Conservation (phyloP, 345 rosid species). For the Nephelium lappaceum region DNA sequence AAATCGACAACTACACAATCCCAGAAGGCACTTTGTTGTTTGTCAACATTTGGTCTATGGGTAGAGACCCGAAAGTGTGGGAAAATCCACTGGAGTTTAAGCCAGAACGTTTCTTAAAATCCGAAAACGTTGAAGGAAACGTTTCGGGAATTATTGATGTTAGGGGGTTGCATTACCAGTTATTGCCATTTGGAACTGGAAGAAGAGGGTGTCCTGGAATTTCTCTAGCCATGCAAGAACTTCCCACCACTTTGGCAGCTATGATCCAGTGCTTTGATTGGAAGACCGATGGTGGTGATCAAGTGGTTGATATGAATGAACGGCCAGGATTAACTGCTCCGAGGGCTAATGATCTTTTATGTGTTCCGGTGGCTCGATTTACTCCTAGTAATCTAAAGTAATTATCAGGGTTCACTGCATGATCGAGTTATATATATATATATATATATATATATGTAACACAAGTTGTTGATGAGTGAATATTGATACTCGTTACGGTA, state of each 20-base stretch:
- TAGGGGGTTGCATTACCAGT: conserved; percentile 40
- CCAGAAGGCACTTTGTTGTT: neutral
- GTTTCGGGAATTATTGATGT: conserved; percentile 22
- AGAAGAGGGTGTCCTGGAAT: conserved; percentile 54
- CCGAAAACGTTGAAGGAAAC: neutral
- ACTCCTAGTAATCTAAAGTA: neutral
- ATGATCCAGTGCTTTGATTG: conserved; percentile 55
- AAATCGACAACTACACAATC: conserved; percentile 9
- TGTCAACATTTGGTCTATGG: conserved; percentile 37
- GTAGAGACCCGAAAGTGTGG: conserved; percentile 47
- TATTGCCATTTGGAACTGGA: conserved; percentile 52
- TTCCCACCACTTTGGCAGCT: conserved; percentile 32
- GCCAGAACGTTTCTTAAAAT: conserved; percentile 42
- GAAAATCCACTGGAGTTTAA: conserved; percentile 34
- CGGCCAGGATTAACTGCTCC: conserved; percentile 50
- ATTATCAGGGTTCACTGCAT: neutral
- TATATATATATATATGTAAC: too few species aligned
- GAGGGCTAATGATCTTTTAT: conserved; percentile 36
- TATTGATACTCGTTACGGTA: neutral
- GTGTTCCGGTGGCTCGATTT: conserved; percentile 32
- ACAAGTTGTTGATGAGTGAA: neutral
- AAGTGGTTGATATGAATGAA: conserved; percentile 37
- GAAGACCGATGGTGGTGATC: conserved; percentile 14
- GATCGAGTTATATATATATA: too few species aligned
- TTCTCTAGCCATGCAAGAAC: conserved; percentile 42